A percentile compares a stretch with the other conserved stretches of the same genome.
These are phyloP conservation scores for Chytriomyces hyalinus DNA, from an alignment of 192 early-diverging fungal species.

Conservation along the genomic window DNA sequence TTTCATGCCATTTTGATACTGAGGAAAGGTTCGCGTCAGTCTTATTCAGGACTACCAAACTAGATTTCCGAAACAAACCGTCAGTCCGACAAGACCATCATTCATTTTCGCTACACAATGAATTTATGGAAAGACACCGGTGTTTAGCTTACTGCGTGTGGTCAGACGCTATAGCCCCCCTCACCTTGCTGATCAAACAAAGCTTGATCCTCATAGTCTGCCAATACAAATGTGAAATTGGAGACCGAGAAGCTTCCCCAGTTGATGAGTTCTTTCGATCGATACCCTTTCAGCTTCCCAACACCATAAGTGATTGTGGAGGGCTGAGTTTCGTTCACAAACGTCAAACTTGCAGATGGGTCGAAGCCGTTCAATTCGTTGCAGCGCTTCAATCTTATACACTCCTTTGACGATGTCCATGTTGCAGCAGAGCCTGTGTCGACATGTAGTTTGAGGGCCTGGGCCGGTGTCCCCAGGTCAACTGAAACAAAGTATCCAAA, in stretches of 20 bases:
- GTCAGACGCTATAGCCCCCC: neutral
- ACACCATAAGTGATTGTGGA: neutral
- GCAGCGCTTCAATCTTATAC: neutral
- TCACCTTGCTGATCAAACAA: neutral
- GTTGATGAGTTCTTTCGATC: neutral
- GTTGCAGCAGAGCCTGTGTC: neutral
- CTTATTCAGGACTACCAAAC: neutral
- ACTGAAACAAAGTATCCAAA: neutral
- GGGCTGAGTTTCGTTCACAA: neutral
- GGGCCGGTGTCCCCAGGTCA: neutral
- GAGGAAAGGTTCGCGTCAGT: neutral
- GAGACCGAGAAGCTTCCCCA: neutral
- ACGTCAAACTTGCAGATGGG: neutral
- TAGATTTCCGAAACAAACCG: neutral
- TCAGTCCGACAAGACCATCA: too few species aligned
- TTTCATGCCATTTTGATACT: neutral
- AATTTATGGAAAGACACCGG: too few species aligned
- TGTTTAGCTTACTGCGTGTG: too few species aligned
- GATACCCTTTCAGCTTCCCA: neutral
- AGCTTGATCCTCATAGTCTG: neutral
- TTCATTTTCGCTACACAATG: too few species aligned
- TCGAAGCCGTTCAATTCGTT: neutral
- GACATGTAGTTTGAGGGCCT: neutral
- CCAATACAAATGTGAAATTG: neutral
- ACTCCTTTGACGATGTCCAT: neutral